Percentiles rank a stretch among this genome's conserved stretches.
Evolutionary conservation across 139 green algal genomes (phyloP).

Genomic region (Chlamydomonas urium): DNA sequence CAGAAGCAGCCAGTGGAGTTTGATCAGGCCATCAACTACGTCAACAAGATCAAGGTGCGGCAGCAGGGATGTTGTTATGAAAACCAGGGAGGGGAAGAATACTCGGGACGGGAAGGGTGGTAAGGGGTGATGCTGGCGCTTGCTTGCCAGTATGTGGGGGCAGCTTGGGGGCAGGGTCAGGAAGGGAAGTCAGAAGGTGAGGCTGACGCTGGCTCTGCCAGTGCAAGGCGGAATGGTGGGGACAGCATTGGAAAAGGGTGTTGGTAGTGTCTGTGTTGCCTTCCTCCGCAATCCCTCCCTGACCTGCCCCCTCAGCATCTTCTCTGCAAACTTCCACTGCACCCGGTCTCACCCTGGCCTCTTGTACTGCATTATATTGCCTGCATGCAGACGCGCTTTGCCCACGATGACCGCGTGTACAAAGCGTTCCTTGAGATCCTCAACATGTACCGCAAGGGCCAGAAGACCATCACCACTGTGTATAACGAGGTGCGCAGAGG

Average conservation of each 20-base stretch:
- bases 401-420: slow-evolving; percentile 93
- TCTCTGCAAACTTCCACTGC: not conserved
- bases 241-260: too few species aligned
- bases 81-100: too few species aligned
- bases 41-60: slow-evolving; percentile 98
- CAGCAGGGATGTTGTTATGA: too few species aligned
- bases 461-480: slow-evolving; percentile 94
- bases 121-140: too few species aligned
- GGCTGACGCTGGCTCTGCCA: too few species aligned
- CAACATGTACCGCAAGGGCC: slow-evolving; percentile 98
- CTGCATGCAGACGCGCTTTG: slow-evolving; percentile 77
- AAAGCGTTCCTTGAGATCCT: slow-evolving; percentile 99
- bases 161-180: too few species aligned
- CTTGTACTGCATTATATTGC: not conserved
- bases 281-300: too few species aligned
- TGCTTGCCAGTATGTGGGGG: too few species aligned
- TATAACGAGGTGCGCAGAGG: slow-evolving; percentile 93
- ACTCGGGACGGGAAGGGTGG: too few species aligned
- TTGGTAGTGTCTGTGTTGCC: too few species aligned
- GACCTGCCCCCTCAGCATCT: not conserved
- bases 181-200: too few species aligned
- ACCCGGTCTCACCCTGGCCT: not conserved
- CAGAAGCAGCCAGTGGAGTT: slow-evolving; percentile 70
- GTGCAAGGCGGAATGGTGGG: too few species aligned
- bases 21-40: slow-evolving; percentile 98